A percentile compares a stretch with the other conserved stretches of the same genome.
phyloP scores from a whole-genome alignment of 805 yeast species.

The Metschnikowia hibisci region DNA sequence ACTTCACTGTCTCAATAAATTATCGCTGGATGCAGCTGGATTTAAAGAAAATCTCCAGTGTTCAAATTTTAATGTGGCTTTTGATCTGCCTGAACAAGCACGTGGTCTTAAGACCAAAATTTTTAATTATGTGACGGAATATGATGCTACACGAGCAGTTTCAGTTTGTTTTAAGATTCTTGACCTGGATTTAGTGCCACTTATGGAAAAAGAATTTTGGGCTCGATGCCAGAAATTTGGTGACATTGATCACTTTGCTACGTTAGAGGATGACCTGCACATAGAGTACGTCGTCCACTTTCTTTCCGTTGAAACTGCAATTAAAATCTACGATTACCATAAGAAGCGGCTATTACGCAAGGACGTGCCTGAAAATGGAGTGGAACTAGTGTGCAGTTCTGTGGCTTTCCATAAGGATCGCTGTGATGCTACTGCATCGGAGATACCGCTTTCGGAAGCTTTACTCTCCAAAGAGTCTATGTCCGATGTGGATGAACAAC shows the following conservation, averaged over 20 bases:
- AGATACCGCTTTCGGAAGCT: background rate
- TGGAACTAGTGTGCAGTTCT: conserved; percentile 15
- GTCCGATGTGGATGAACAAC: background rate
- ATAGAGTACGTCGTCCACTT: conserved; percentile 31
- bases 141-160: conserved; percentile 36
- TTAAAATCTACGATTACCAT: conserved; percentile 39
- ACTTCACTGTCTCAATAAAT: conserved; percentile 30
- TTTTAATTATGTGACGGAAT: conserved; percentile 37
- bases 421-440: conserved; percentile 24
- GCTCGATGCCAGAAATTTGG: conserved; percentile 39
- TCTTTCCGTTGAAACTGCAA: conserved; percentile 44
- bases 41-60: conserved; percentile 13
- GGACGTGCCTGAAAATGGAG: conserved; percentile 14
- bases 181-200: conserved; percentile 11
- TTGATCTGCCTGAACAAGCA: conserved; percentile 9
- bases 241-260: conserved; percentile 32
- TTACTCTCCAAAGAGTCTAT: background rate
- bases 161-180: conserved; percentile 14
- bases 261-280: conserved; percentile 7
- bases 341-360: conserved; percentile 18
- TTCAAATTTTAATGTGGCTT: background rate
- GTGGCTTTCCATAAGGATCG: conserved; percentile 33
- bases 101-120: conserved; percentile 33
- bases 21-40: conserved; percentile 24
- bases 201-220: conserved; percentile 21